Base-by-base conservation (phyloP, 164 flowering plant species). In the Chimonanthus praecox region DNA sequence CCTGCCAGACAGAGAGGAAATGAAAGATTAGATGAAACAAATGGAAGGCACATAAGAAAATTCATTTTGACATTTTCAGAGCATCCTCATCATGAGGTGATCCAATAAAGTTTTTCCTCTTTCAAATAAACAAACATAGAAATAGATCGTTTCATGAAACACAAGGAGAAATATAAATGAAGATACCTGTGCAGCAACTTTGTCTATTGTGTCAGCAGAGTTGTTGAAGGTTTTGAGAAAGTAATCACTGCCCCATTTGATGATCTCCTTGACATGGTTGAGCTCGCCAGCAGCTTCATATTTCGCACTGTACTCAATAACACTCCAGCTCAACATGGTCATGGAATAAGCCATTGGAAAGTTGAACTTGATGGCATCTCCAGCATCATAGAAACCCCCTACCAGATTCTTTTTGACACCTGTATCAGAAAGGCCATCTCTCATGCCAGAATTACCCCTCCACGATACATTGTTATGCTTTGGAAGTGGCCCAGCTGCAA, bases 241-340 rank as follows among this genome's bases (percentile, higher is more conserved):
- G 76, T 92, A 95, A 82, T 95, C 99, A 33, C 90, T 82, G 4
- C 97, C 98, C 99, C 98, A 92, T 79, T 90, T 93, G 73, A 95
- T 93, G 10, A 85, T 75, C 7, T 95, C 97, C 80, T 87, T 95
- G n/a, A 88, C 87, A 80, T 90, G 97, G 66, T 74, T 81, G 68
- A 93, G 93, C 86, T 93, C 98, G 18, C 94, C 98, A 5, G 89
- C 94, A 78, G 91, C 90, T 80, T 93, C 98, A 74, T 89, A 95
- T 50, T 93, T 95, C 0, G 87, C 89, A 78, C 91, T 89, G 78
- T 95, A 95, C 68, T 95, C 99, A 46, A 90, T 89, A n/a, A 92
- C 97, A 74, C 95, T 89, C 97, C 97, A 92, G 75, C 97, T 90
- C 81, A 87, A 79, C 97, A 95, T 88, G 51, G 99, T 95, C 89